phyloP scores from a whole-genome alignment of 192 early-diverging fungal species.

The Backusella mclennaniae region DNA sequence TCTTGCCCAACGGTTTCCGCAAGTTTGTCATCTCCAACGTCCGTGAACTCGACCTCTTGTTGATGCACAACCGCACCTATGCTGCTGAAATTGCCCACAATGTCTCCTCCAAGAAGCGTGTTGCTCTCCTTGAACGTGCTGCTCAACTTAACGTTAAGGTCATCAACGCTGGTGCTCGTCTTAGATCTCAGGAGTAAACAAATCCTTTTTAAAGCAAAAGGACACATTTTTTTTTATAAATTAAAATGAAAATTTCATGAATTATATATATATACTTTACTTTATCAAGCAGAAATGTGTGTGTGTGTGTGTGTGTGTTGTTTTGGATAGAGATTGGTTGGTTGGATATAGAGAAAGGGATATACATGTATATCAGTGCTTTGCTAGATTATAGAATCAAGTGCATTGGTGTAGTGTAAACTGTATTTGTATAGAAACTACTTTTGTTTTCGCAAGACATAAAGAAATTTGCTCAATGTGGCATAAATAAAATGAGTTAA shows the following conservation, averaged over 20 bases:
- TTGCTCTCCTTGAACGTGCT: conserved; percentile 91
- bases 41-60: conserved; percentile 88
- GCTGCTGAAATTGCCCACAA: conserved; percentile 99
- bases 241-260: background rate
- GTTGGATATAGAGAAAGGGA: background rate
- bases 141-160: conserved; percentile 96
- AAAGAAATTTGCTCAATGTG: too few relatives aligned
- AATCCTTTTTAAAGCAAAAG: background rate
- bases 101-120: conserved; percentile 92
- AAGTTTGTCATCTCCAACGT: conserved; percentile 96
- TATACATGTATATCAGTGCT: too few relatives aligned
- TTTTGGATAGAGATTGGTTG: background rate
- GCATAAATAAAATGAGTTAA: too few relatives aligned
- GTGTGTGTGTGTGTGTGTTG: background rate
- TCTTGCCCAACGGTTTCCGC: conserved; percentile 98
- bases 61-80: conserved; percentile 99
- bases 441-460: too few relatives aligned
- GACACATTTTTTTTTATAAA: background rate
- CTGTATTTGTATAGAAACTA: too few relatives aligned
- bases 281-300: too few relatives aligned
- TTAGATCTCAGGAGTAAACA: conserved; percentile 75
- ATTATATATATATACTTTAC: background rate
- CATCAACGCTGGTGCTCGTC: conserved; percentile 86
- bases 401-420: too few relatives aligned
- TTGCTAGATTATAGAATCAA: too few relatives aligned